Evolutionary conservation across 2,329 filamentous ascomycete genomes (phyloP), one percentile per base, ranked within the genome.

Genomic region (Thielaviopsis cerberus): DNA sequence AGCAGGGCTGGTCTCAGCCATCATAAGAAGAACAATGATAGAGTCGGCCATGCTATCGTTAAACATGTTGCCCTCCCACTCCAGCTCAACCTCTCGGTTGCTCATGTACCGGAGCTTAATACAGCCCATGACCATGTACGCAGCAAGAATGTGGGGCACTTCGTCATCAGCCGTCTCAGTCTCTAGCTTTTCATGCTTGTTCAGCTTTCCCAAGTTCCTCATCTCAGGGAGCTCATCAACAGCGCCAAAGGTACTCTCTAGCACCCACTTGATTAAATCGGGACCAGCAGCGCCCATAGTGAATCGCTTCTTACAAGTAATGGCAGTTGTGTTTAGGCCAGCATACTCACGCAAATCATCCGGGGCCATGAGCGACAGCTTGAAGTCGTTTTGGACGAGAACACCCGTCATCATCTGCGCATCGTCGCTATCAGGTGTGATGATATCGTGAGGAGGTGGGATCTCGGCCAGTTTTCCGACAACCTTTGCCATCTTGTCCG

Each of bases 21-120:
- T 90, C 64, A 95, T 82, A 11, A 98, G 77, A 2, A 96, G 88
- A 0, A 89, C 89, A 76, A 97, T 88, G 57, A 97, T 86, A 17
- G 92, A 89, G 70, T 98, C 92, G n/a, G 92, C 92, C 66, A 98
- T 94, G 61, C 89, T 88, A 67, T 98, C 92, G 69, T 97, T 98
- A 66, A 96, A 83, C 73, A 95, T 86, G 68, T 97, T 98, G 59
- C 90, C 92, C 69, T 97, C 91, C 92, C 92, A 98, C 70, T 95
- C 89, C 2, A 97, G 75, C 68, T 94, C 89, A 5, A 96, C 80
- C 66, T 92, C 84, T 58, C 90, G 86, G 63, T 81, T 83, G 62
- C 75, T 79, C 62, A 79, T 79, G 70, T 92, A 89, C 22, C 83
- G 80, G n/a, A 97, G 82, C 7, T 81, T 81, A 26, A 96, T 82